These are phyloP conservation scores for Plectranthus barbatus DNA, from an alignment of 257 asterid species.

Conservation along the genomic window DNA sequence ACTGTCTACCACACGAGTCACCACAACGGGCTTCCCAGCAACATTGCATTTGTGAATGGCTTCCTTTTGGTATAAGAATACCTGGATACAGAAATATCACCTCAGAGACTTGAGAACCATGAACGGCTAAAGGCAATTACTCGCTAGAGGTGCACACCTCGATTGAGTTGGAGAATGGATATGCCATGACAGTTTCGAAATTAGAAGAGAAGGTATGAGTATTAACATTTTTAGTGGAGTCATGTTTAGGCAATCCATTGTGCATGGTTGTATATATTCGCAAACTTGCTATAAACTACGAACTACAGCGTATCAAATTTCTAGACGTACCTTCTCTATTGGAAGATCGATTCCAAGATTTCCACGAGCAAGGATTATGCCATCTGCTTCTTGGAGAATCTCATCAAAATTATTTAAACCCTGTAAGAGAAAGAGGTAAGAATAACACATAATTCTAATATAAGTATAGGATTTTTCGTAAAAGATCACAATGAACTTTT, in stretches of 20 bases:
- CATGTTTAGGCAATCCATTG: no score
- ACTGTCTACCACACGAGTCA: slow-evolving; percentile 92
- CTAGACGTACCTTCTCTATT: slow-evolving; percentile 65
- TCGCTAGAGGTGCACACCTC: no score
- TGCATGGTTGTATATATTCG: not conserved
- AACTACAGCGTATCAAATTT: not conserved
- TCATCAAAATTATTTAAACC: slow-evolving; percentile 87
- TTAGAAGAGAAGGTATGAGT: no score
- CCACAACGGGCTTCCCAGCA: slow-evolving; percentile 93
- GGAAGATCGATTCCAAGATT: slow-evolving; percentile 96
- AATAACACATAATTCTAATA: not conserved
- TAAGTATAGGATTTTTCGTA: not conserved
- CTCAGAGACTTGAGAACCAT: no score
- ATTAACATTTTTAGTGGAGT: no score
- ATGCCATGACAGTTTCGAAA: no score
- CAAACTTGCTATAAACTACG: no score
- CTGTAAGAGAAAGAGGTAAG: slow-evolving; percentile 24
- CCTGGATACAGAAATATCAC: slow-evolving; percentile 32
- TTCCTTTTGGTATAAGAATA: slow-evolving; percentile 82
- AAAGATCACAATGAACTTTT: slow-evolving; percentile 2
- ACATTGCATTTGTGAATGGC: slow-evolving; percentile 81
- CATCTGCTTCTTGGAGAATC: slow-evolving; percentile 90
- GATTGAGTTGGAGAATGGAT: no score
- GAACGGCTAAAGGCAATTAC: no score
- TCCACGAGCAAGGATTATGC: slow-evolving; percentile 94